A percentile compares a stretch with the other conserved stretches of the same genome.
Evolutionary conservation across 1,139 yeast genomes (phyloP).

Genomic region (Maudiozyma humilis): DNA sequence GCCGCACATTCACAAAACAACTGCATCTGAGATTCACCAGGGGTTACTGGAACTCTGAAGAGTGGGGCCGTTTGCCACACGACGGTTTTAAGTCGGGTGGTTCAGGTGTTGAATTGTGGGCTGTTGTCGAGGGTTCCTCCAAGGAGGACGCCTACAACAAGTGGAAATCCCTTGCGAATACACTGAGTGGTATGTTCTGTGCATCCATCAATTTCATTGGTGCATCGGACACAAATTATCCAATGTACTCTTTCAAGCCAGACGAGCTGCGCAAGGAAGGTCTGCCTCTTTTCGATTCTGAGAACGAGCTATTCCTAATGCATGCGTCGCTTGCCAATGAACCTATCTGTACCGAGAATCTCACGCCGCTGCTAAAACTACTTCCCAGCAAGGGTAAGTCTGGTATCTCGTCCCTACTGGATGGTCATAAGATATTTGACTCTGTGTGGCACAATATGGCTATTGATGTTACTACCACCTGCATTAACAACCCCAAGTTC

Average conservation of each 20-base stretch:
- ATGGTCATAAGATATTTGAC: constrained; percentile 94
- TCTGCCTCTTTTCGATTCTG: constrained; percentile 26
- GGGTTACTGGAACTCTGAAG: constrained; percentile 91
- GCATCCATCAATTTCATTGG: constrained; percentile 90
- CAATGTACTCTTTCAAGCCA: constrained; percentile 43
- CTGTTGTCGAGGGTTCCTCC: constrained; percentile 60
- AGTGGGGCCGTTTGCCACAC: constrained; percentile 78
- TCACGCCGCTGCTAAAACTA: constrained; percentile 85
- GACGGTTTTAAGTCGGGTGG: constrained; percentile 78
- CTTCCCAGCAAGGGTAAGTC: constrained; percentile 90
- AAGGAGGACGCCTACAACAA: constrained; percentile 47
- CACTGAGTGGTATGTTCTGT: constrained; percentile 86
- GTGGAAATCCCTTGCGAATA: constrained; percentile 69
- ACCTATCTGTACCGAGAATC: constrained; percentile 93
- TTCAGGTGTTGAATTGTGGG: constrained; percentile 92
- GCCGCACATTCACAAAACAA: constrained; percentile 59
- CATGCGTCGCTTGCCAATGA: constrained; percentile 91
- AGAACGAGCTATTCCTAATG: constrained; percentile 42
- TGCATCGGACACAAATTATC: constrained; percentile 67
- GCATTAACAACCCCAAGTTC: constrained; percentile 29
- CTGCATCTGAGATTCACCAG: constrained; percentile 80
- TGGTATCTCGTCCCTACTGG: constrained; percentile 76
- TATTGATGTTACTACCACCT: constrained; percentile 63
- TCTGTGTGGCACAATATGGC: constrained; percentile 94
- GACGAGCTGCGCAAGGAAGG: constrained; percentile 13